Percentiles rank a stretch among this genome's conserved stretches.
These are phyloP conservation scores for Fusarium fujikuroi DNA, from an alignment of 2,329 filamentous ascomycete genomes.

Conservation along the genomic window DNA sequence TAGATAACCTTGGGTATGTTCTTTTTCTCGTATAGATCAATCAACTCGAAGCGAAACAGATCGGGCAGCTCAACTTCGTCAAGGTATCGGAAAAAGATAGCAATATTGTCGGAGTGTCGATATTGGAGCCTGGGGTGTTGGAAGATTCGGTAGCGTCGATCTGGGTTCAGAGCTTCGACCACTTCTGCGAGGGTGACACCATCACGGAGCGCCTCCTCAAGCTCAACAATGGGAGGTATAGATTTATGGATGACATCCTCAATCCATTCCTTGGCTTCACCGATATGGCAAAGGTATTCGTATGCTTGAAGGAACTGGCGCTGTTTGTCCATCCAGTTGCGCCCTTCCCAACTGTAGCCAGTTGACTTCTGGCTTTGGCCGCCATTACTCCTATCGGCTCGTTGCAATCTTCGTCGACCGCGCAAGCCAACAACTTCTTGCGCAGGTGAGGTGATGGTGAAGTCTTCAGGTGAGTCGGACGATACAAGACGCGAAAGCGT, in stretches of 20 bases:
- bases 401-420: constrained; percentile 84
- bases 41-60: constrained; percentile 94
- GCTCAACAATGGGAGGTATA: constrained; percentile 90
- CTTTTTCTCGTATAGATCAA: constrained; percentile 99
- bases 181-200: constrained; percentile 95
- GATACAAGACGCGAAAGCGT: constrained; percentile 87
- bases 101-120: constrained; percentile 97
- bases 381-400: constrained; percentile 66
- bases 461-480: constrained; percentile 79
- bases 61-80: constrained; percentile 93
- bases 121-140: constrained; percentile 86
- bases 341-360: constrained; percentile 78
- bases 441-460: constrained; percentile 78
- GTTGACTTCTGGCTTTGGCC: constrained; percentile 59
- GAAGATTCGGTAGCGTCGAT: constrained; percentile 83
- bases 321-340: constrained; percentile 99
- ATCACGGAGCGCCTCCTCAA: constrained; percentile 92
- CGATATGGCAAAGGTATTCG: constrained; percentile 98
- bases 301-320: constrained; percentile 96
- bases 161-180: constrained; percentile 86
- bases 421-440: constrained; percentile 90
- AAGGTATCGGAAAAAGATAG: constrained; percentile 92
- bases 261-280: constrained; percentile 99
- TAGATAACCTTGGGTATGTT: constrained; percentile 99
- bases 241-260: constrained; percentile 86